phyloP scores from a whole-genome alignment of 176 grass and related monocot species.

The Oryza coarctata region DNA sequence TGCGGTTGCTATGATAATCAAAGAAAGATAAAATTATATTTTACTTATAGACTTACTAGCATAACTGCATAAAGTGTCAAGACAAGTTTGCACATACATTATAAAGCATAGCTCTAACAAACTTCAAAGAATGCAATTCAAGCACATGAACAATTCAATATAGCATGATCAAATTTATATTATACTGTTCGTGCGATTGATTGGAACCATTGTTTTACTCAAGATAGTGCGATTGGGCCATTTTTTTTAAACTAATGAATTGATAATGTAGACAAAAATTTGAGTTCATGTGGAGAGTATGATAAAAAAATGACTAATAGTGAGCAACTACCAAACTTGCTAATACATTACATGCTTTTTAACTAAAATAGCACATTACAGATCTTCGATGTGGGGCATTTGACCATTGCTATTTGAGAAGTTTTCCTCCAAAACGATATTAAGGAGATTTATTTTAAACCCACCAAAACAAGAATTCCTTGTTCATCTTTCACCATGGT shows the following conservation, averaged over 20 bases:
- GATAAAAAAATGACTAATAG: not conserved
- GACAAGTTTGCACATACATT: not conserved
- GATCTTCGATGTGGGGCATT: not conserved
- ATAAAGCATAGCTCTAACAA: not conserved
- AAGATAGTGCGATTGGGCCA: not conserved
- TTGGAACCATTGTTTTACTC: not conserved
- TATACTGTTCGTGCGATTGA: not conserved
- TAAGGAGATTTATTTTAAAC: not conserved
- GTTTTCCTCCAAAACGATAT: not conserved
- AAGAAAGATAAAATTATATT: not conserved
- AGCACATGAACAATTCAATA: not conserved
- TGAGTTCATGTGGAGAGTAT: not conserved
- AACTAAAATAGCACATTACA: not conserved
- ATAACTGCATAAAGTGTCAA: not conserved
- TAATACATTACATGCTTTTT: not conserved
- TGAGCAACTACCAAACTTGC: not conserved
- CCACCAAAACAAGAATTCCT: not conserved
- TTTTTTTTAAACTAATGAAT: not conserved
- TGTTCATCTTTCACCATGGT: not conserved
- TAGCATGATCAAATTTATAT: not conserved
- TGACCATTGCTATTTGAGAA: not conserved
- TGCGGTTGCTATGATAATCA: not conserved
- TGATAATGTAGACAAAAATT: not conserved
- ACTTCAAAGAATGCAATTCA: not conserved
- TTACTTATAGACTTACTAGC: not conserved